Evolutionary conservation across 345 rosid species (phyloP), one percentile per base, ranked within the genome.

Genomic region (Rhizophora mangle): DNA sequence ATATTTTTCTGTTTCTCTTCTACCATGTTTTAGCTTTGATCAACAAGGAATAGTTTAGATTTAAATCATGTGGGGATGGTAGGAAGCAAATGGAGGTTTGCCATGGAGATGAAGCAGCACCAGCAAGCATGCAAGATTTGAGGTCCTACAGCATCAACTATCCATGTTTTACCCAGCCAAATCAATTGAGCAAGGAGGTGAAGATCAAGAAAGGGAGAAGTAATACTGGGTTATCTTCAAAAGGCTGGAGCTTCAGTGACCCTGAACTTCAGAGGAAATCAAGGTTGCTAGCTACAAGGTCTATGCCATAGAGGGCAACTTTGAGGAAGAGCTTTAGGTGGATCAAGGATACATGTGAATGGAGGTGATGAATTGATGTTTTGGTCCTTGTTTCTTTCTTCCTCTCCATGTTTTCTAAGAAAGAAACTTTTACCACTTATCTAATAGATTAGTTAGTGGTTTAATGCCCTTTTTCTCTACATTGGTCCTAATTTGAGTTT

Each of bases 251-350:
- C 74, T 82, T 95, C 49, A 81, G 65, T 36, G 97, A 94, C 76
- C 91, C 97, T 4, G 98, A 91, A 79, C 57, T 88, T 31, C 87
- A 89, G 67, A 95, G 99, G 92, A 95, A 88, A 89, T 80, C 73
- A 86, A 96, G 85, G 97, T 95, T 56, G 96, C 93, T 21, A 72
- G 92, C 63, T 92, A 95, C 78, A 92, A 88, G 59, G 92, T 79
- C 20, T 92, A 95, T 69, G 63, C 92, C 8, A 88, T 91, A 56
- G 96, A 95, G 74, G 96, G 93, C 24, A 95, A 89, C 78, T 70
- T 55, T 95, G 7, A 85, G 85, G 81, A 95, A 92, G 74, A 88
- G 97, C 79, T 82, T 92, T 47, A 85, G 87, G 77, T 92, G 97
- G 99, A 82, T 95, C 87, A 95, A 91, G 78, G 82, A 82, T 24